Evolutionary conservation across 768 basidiomycete genomes (phyloP).

Genomic region (Sistotremastrum niveocremeum): DNA sequence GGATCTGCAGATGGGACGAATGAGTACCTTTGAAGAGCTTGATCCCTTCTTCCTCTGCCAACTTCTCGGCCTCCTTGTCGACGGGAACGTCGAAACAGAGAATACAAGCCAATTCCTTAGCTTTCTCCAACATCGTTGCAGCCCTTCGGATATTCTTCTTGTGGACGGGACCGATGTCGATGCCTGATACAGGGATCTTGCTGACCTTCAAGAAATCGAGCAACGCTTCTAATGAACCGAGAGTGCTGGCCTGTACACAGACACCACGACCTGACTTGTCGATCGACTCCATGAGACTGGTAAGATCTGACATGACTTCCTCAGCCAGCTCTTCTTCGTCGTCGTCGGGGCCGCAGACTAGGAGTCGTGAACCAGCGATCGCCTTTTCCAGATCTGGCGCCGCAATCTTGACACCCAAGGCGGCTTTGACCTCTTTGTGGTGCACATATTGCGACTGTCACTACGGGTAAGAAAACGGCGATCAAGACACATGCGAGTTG

Average conservation of each 20-base stretch:
- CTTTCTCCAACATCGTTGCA: conserved; percentile 89
- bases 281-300: conserved; percentile 74
- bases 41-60: conserved; percentile 92
- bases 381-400: conserved; percentile 96
- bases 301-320: conserved; percentile 93
- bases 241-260: conserved; percentile 92
- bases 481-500: not conserved
- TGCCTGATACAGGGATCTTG: conserved; percentile 95
- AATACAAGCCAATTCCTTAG: conserved; percentile 88
- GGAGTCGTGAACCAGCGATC: conserved; percentile 88
- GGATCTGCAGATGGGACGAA: not conserved
- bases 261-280: conserved; percentile 96
- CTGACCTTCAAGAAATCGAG: conserved; percentile 88
- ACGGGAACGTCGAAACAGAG: conserved; percentile 94
- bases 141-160: conserved; percentile 90
- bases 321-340: conserved; percentile 92
- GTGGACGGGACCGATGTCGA: conserved; percentile 95
- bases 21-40: conserved; percentile 79
- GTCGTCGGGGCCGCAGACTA: conserved; percentile 89
- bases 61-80: conserved; percentile 82
- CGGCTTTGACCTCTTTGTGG: conserved; percentile 94
- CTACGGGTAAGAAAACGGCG: not conserved
- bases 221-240: conserved; percentile 92
- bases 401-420: conserved; percentile 88
- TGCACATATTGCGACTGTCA: conserved; percentile 87